A percentile compares a stretch with the other conserved stretches of the same genome.
These are phyloP conservation scores for Schwanniomyces sp. DNA, from an alignment of 805 yeast genomes.

Conservation along the genomic window DNA sequence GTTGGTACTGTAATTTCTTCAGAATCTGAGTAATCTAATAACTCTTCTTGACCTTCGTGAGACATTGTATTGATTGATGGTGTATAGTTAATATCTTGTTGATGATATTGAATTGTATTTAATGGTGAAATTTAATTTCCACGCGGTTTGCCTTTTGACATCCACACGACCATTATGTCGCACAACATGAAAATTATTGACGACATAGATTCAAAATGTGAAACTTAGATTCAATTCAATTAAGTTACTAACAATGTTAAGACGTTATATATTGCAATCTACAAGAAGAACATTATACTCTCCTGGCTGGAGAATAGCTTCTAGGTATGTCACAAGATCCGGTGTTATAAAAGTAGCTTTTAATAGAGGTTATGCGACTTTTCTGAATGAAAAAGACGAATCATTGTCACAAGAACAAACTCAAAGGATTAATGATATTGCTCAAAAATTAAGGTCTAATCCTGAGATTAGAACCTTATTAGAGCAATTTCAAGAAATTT, in stretches of 20 bases:
- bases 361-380: conserved; percentile 5
- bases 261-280: not conserved
- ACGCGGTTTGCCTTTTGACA: not conserved
- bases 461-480: conserved; percentile 32
- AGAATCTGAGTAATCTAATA: conserved; percentile 97
- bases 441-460: conserved; percentile 13
- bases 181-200: not conserved
- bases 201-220: not conserved
- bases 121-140: not conserved
- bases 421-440: conserved; percentile 14
- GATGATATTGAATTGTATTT: not conserved
- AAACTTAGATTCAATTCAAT: not conserved
- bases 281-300: not conserved
- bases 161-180: not conserved
- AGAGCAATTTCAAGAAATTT: conserved; percentile 28
- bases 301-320: not conserved
- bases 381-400: conserved; percentile 7
- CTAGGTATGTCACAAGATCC: not conserved
- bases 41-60: conserved; percentile 98
- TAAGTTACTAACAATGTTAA: not conserved
- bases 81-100: not conserved
- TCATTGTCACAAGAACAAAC: conserved; percentile 4
- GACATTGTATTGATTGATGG: conserved; percentile 52
- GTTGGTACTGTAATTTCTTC: conserved; percentile 83
- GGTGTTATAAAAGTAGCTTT: not conserved